Base-by-base conservation (phyloP, 129 eudicot species). In the Chrysanthemum seticuspe region DNA sequence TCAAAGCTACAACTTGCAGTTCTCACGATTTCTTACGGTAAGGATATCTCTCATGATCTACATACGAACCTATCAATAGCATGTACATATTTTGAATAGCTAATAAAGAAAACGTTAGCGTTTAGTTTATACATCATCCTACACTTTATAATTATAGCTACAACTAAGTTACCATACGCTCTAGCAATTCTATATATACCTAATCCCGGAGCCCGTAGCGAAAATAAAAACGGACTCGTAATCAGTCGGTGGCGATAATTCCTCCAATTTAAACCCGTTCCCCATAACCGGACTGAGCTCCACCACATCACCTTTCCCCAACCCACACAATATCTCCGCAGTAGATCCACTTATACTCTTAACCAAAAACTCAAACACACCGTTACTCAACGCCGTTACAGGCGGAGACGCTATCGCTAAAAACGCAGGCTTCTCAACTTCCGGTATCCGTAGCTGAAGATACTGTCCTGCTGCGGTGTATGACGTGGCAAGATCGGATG, bases 361-460 rank as follows among this genome's bases (percentile, higher is more conserved):
- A 19, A 95, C 87, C 79, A 95, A 59, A 73, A 95, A 95, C 58
- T 95, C 96, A 69, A 95, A 90, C 10, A 88, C 88, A 11, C 96
- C 93, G 44, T 58, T 83, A 3, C 79, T 58, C 27, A 67, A 71
- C 10, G 96, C 85, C 47, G 74, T 18, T 0, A 86, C 64, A 34
- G 99, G 99, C 49, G 97, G 97, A 40, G 99, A 95, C 2, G 99
- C 99, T 61, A 95, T 90, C 56, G 99, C 96, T 55, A 90, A 78
- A 65, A 90, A 86, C 44, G 94, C 64, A 3, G 97, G 89, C 45
- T 78, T 88, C 61, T 85, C 80, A 6, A 76, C 81, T 62, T 86
- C 78, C 47, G 87, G 89, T 0, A 90, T 73, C 2, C 97, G 86
- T 34, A 95, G 81, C 81, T 95, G 99, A 12, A 95, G 86, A 51